Percentiles rank a stretch among this genome's conserved stretches.
phyloP scores from a whole-genome alignment of 1,284 basidiomycete genomes.

The Leccinum glutinopallens region DNA sequence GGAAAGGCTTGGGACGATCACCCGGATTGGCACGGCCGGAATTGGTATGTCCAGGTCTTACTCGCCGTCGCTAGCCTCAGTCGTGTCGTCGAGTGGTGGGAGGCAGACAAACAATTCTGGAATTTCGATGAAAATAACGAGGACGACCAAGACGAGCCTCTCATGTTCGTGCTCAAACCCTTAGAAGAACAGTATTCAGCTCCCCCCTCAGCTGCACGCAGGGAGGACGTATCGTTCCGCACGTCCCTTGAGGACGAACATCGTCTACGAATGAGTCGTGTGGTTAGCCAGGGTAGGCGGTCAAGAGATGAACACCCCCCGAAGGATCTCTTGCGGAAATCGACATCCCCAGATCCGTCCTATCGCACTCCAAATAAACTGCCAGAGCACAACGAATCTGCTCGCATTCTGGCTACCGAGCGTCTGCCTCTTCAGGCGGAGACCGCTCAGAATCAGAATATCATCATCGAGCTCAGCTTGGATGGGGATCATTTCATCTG shows the following conservation, averaged over 20 bases:
- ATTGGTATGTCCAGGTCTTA: slow-evolving; percentile 97
- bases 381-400: slow-evolving; percentile 64
- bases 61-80: slow-evolving; percentile 96
- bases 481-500: slow-evolving; percentile 92
- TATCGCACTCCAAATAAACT: slow-evolving; percentile 44
- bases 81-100: slow-evolving; percentile 99
- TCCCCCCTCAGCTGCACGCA: slow-evolving; percentile 46
- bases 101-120: slow-evolving; percentile 99
- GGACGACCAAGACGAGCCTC: slow-evolving; percentile 84
- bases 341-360: slow-evolving; percentile 37
- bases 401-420: slow-evolving; percentile 80
- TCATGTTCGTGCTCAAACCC: slow-evolving; percentile 88
- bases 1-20: slow-evolving; percentile 97
- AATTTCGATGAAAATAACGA: slow-evolving; percentile 96
- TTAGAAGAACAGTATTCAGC: slow-evolving; percentile 56
- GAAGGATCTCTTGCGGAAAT: slow-evolving; percentile 46
- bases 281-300: slow-evolving; percentile 53
- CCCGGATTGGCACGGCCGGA: slow-evolving; percentile 96
- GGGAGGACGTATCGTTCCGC: slow-evolving; percentile 49
- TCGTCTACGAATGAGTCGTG: slow-evolving; percentile 49
- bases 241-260: slow-evolving; percentile 61
- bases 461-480: slow-evolving; percentile 92
- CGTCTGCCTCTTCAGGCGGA: slow-evolving; percentile 86
- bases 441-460: slow-evolving; percentile 91
- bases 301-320: slow-evolving; percentile 56